A percentile compares a stretch with the other conserved stretches of the same genome.
phyloP scores from a whole-genome alignment of 2,329 filamentous ascomycete genomes.

The Pyrenochaeta sp. region DNA sequence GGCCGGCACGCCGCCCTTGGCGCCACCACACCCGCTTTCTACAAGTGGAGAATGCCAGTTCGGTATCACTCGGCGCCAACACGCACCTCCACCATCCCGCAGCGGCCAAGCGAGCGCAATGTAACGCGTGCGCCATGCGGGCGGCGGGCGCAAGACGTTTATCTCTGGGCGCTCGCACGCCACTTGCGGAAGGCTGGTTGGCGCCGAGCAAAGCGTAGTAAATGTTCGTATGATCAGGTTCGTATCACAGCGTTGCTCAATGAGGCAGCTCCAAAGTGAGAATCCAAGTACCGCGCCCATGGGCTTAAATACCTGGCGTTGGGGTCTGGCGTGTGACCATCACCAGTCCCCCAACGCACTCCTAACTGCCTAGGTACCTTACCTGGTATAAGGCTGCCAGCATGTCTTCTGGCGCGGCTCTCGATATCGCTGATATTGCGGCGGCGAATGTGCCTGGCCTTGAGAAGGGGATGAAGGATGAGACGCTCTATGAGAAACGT shows the following conservation, averaged over 20 bases:
- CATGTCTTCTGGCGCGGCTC: constrained; percentile 27
- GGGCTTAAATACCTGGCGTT: constrained; percentile 8
- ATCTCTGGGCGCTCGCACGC: constrained; percentile 14
- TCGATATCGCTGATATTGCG: constrained; percentile 25
- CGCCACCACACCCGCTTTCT: constrained; percentile 3
- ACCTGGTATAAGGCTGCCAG: too few relatives aligned
- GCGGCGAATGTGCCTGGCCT: constrained; percentile 14
- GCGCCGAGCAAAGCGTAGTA: constrained; percentile 17
- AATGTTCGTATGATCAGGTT: constrained; percentile 2
- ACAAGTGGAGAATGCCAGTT: constrained; percentile 3
- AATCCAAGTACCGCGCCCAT: not conserved
- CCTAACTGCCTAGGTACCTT: too few relatives aligned
- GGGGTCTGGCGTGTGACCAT: not conserved
- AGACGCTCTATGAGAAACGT: constrained; percentile 16
- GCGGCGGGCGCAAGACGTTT: constrained; percentile 2
- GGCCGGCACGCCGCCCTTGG: constrained; percentile 10
- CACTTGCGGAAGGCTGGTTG: constrained; percentile 1
- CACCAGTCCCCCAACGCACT: not conserved
- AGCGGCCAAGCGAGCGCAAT: constrained; percentile 2
- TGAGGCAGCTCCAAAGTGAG: constrained; percentile 22
- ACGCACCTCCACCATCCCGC: constrained; percentile 3
- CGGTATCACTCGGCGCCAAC: constrained; percentile 28
- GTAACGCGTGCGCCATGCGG: constrained; percentile 3
- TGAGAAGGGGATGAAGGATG: constrained; percentile 9
- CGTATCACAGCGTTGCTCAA: constrained; percentile 15